Conservation (phyloP, 1,284 basidiomycete genomes). For the Mrakiaceae sp. region DNA sequence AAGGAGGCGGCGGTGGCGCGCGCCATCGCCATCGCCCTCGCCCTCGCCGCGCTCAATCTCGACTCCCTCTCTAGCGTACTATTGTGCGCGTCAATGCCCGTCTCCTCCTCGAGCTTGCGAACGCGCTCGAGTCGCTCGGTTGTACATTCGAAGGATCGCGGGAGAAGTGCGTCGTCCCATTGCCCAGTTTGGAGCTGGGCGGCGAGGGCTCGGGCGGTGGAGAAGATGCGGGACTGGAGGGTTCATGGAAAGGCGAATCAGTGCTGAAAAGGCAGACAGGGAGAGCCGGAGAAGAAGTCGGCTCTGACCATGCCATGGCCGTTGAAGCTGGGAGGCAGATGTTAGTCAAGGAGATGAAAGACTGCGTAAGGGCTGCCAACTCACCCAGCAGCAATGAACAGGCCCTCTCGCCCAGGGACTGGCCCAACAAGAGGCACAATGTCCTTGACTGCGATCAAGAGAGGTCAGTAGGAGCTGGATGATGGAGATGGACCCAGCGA, state of each 20-base stretch:
- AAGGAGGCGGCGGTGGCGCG: no score
- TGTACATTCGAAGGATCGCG: slow-evolving; percentile 17
- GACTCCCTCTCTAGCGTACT: no score
- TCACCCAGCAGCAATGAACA: slow-evolving; percentile 23
- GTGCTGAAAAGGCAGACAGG: no score
- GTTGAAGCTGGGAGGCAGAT: background rate
- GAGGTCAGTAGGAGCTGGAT: slow-evolving; percentile 21
- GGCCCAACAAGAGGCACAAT: slow-evolving; percentile 15
- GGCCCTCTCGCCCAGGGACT: slow-evolving; percentile 18
- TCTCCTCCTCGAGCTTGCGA: no score
- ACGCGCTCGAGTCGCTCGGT: slow-evolving; percentile 10
- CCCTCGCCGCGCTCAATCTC: no score
- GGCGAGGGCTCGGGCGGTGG: slow-evolving; percentile 19
- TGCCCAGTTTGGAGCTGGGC: slow-evolving; percentile 18
- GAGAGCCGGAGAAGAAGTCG: slow-evolving; percentile 2
- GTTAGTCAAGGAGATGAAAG: background rate
- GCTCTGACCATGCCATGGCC: slow-evolving; percentile 17
- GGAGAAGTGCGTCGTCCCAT: slow-evolving; percentile 19
- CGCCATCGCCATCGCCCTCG: no score
- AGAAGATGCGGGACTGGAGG: slow-evolving; percentile 18
- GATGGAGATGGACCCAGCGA: no score
- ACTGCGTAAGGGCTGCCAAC: background rate
- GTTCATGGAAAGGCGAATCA: no score
- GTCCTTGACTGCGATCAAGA: background rate
- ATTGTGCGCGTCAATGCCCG: no score